These are phyloP conservation scores for Mycosarcoma mackinlayi DNA, from an alignment of 1,284 basidiomycete genomes.

Conservation along the genomic window DNA sequence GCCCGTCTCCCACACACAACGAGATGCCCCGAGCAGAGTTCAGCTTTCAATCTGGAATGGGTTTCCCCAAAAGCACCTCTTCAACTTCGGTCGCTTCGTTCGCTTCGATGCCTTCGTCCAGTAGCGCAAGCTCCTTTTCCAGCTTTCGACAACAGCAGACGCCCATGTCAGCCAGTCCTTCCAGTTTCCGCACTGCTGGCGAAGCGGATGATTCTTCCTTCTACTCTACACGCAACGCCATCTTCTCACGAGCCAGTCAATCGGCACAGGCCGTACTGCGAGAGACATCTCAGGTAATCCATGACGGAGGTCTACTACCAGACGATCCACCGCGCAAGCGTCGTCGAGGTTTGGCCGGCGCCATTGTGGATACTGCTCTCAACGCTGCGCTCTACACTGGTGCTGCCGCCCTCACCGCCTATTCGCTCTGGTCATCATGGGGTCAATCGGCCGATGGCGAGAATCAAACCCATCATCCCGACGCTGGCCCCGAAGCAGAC, in stretches of 20 bases:
- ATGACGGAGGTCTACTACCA: slow-evolving; percentile 2
- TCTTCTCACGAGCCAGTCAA: slow-evolving; percentile 36
- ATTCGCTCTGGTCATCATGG: slow-evolving; percentile 55
- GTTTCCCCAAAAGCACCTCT: slow-evolving; percentile 22
- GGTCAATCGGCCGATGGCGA: slow-evolving; percentile 28
- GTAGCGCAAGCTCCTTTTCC: slow-evolving; percentile 24
- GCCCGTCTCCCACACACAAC: slow-evolving; percentile 1
- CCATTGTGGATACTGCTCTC: slow-evolving; percentile 51
- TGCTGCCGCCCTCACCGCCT: slow-evolving; percentile 55
- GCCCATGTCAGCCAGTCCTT: slow-evolving; percentile 31
- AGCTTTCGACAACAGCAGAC: slow-evolving; percentile 33
- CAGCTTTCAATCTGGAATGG: slow-evolving; percentile 33
- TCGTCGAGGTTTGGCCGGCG: slow-evolving; percentile 47
- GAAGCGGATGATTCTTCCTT: slow-evolving; percentile 21
- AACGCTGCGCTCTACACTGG: slow-evolving; percentile 56
- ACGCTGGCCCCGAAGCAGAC: slow-evolving; percentile 29
- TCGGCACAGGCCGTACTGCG: slow-evolving; percentile 26
- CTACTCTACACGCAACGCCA: slow-evolving; percentile 16
- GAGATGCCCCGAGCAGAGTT: slow-evolving; percentile 24
- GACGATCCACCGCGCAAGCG: slow-evolving; percentile 44
- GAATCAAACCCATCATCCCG: slow-evolving; percentile 26
- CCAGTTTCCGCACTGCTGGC: slow-evolving; percentile 37
- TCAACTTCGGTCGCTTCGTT: slow-evolving; percentile 27
- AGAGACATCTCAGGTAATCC: slow-evolving; percentile 15
- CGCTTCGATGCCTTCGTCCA: slow-evolving; percentile 32